Percentiles rank a stretch among this genome's conserved stretches.
phyloP scores from a whole-genome alignment of 805 yeast species.

The Myxozyma nipponensis region DNA sequence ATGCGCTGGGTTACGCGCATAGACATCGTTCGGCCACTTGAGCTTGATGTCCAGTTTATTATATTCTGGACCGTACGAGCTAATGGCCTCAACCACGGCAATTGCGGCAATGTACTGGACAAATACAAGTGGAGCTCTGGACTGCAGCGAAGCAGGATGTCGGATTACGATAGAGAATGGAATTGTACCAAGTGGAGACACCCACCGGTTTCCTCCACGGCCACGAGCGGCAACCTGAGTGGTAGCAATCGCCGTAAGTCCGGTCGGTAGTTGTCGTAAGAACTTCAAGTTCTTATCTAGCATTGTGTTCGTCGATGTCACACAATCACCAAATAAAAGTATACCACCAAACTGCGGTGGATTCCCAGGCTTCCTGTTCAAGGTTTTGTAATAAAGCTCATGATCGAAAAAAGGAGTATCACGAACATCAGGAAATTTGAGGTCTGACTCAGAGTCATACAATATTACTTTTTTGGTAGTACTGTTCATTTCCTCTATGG shows the following conservation, averaged over 20 bases:
- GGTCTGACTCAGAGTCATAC: slow-evolving; percentile 48
- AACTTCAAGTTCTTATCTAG: slow-evolving; percentile 67
- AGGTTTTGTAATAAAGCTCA: slow-evolving; percentile 46
- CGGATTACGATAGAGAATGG: slow-evolving; percentile 72
- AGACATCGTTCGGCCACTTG: slow-evolving; percentile 97
- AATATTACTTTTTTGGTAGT: slow-evolving; percentile 55
- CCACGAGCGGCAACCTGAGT: slow-evolving; percentile 90
- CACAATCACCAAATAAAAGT: slow-evolving; percentile 77
- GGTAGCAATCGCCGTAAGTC: slow-evolving; percentile 65
- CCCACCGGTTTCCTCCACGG: slow-evolving; percentile 92
- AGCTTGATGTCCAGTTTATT: slow-evolving; percentile 72
- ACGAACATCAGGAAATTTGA: slow-evolving; percentile 4
- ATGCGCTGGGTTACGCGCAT: slow-evolving; percentile 56
- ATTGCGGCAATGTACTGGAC: slow-evolving; percentile 80
- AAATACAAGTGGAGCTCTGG: slow-evolving; percentile 61
- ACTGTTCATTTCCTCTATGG: slow-evolving; percentile 50
- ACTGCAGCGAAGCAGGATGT: slow-evolving; percentile 44
- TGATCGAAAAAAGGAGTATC: slow-evolving; percentile 74
- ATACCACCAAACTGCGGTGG: slow-evolving; percentile 48
- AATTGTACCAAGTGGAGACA: slow-evolving; percentile 87
- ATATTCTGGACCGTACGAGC: slow-evolving; percentile 60
- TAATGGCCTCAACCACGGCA: slow-evolving; percentile 76
- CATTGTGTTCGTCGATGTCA: slow-evolving; percentile 79
- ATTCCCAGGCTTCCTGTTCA: slow-evolving; percentile 7
- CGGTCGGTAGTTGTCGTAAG: slow-evolving; percentile 61